A percentile compares a stretch with the other conserved stretches of the same genome.
phyloP scores from a whole-genome alignment of 2,329 filamentous ascomycete species.

The Fusarium chlamydosporum region DNA sequence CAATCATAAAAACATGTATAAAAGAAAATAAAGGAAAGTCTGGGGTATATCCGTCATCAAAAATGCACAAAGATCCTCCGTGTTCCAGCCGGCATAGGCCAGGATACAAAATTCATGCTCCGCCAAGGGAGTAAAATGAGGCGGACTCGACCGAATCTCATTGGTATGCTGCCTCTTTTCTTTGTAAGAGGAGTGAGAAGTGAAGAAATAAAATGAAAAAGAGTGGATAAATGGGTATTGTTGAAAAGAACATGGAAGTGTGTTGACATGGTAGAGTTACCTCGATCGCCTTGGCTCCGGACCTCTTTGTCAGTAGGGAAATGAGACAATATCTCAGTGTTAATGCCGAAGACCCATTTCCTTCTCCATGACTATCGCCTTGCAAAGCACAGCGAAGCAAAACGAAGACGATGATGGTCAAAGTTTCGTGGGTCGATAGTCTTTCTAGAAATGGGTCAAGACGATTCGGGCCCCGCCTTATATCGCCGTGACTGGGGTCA shows the following conservation, averaged over 20 bases:
- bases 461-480: conserved; percentile 44
- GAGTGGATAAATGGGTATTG: conserved; percentile 28
- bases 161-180: conserved; percentile 34
- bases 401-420: conserved; percentile 2
- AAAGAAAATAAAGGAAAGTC: conserved; percentile 42
- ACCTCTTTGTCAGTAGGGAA: conserved; percentile 24
- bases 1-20: conserved; percentile 35
- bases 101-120: conserved; percentile 32
- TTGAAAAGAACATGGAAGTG: conserved; percentile 33
- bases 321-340: conserved; percentile 28
- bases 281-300: conserved; percentile 11
- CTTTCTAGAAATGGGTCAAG: conserved; percentile 33
- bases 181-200: conserved; percentile 40
- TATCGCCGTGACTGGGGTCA: conserved; percentile 25
- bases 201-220: conserved; percentile 23
- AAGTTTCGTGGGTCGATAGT: conserved; percentile 18
- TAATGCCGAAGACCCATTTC: conserved; percentile 33
- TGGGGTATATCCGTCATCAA: conserved; percentile 55
- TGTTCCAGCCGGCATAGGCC: conserved; percentile 34
- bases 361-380: conserved; percentile 2
- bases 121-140: conserved; percentile 28
- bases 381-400: conserved; percentile 5
- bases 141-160: conserved; percentile 32
- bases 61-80: conserved; percentile 42
- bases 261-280: conserved; percentile 3